These are phyloP conservation scores for Cicer bijugum DNA, from an alignment of 306 rosid species.

Conservation along the genomic window DNA sequence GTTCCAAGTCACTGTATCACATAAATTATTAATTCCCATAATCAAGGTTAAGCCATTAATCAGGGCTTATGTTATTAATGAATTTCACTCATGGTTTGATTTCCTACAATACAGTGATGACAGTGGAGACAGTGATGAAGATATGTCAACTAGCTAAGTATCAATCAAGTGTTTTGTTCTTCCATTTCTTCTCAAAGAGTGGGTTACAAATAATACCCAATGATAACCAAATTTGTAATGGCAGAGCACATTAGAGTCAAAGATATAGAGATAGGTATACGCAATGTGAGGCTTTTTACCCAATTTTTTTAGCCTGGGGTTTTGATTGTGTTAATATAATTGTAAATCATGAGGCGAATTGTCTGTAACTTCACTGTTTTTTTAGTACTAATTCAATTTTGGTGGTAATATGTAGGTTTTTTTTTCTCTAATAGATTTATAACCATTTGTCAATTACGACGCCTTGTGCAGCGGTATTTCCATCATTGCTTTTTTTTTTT, in stretches of 20 bases:
- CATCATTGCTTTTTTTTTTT: neutral
- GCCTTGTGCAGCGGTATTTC: neutral
- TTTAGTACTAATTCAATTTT: conserved; percentile 40
- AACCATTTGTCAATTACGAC: neutral
- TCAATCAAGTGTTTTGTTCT: conserved; percentile 1
- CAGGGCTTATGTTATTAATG: neutral
- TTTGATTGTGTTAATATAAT: conserved; percentile 40
- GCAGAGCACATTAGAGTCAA: conserved; percentile 15
- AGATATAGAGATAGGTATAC: conserved; percentile 42
- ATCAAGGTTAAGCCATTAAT: conserved; percentile 4
- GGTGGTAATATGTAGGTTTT: conserved; percentile 29
- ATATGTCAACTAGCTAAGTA: conserved; percentile 56
- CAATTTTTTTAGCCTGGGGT: conserved; percentile 56
- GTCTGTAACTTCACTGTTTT: conserved; percentile 24
- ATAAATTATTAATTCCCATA: neutral
- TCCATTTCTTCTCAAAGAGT: conserved; percentile 23
- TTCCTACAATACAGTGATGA: conserved; percentile 69
- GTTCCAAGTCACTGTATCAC: no score
- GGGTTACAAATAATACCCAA: conserved; percentile 4
- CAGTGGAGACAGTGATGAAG: conserved; percentile 80
- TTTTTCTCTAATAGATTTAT: neutral
- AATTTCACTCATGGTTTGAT: conserved; percentile 32
- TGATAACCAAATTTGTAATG: conserved; percentile 38
- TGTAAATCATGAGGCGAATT: conserved; percentile 47
- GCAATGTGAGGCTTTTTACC: conserved; percentile 46